Evolutionary conservation across 176 grass and related monocot species (phyloP), one percentile per base, ranked within the genome.

Genomic region (Rhynchospora pubera): DNA sequence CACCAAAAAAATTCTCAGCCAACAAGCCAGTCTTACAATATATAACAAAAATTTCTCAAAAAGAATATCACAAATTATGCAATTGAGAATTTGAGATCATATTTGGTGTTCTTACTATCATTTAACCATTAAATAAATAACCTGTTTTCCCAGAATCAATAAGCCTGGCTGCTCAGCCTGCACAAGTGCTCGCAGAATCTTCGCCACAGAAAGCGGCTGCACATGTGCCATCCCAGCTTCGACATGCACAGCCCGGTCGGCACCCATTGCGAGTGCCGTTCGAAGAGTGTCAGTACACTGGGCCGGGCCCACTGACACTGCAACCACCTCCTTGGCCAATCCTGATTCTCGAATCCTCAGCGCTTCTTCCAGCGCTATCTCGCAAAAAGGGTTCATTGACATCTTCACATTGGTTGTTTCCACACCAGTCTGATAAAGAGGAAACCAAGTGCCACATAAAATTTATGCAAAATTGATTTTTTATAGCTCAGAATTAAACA

Each of bases 381-480:
- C 95, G 85, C 92, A 94, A 82, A 97, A 97, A 13, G 94, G 94
- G 85, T 97, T 97, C 94, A 97, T 97, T 34, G 94, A 94, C 94
- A 97, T 97, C 87, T 97, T 97, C 24, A 90, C 89, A 77, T 83
- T 91, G 43, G 69, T 58, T 47, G 90, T 97, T 83, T 98, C 95
- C 19, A 98, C 90, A 6, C 75, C 95, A 32, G 79, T 94, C 84
- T 91, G 84, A 32, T 6, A 74, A 19, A 69, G 12, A 24, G 50
- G 77, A 55, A 34, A 62, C 22, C 7, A 26, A 52, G 12, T 51
- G 11, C 45, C 12, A 9, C 22, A 10, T 72, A 47, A 55, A 28
- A 77, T 56, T 55, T 56, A 53, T 66, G 18, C 19, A 34, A 43
- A 56, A 28, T 60, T 19, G 67, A 72, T 5, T 26, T 39, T 46